A percentile compares a stretch with the other conserved stretches of the same genome.
These are phyloP conservation scores for Begonia masoniana DNA, from an alignment of 306 rosid genomes.

Conservation along the genomic window DNA sequence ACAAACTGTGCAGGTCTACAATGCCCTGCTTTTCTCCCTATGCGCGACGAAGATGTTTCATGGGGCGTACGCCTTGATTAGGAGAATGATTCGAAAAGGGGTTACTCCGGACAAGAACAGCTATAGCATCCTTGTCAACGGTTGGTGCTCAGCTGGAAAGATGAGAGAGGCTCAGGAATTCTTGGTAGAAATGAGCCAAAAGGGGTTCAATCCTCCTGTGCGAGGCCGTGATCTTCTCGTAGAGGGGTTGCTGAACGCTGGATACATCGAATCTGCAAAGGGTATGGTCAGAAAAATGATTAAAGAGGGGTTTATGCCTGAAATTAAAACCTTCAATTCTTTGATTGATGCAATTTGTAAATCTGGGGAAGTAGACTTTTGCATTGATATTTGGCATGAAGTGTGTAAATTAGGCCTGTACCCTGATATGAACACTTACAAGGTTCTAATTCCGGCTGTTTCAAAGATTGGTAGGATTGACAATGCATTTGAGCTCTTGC, in stretches of 20 bases:
- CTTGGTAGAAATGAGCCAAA: slow-evolving; percentile 62
- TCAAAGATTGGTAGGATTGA: slow-evolving; percentile 52
- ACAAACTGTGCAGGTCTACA: slow-evolving; percentile 39
- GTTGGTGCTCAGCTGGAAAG: slow-evolving; percentile 80
- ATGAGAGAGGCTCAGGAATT: slow-evolving; percentile 65
- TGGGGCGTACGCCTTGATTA: slow-evolving; percentile 63
- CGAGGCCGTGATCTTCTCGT: slow-evolving; percentile 86
- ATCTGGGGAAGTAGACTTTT: slow-evolving; percentile 53
- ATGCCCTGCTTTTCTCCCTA: slow-evolving; percentile 61
- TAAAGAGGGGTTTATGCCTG: slow-evolving; percentile 52
- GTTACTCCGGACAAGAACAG: slow-evolving; percentile 49
- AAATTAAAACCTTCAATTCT: slow-evolving; percentile 54
- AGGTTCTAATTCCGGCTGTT: slow-evolving; percentile 53
- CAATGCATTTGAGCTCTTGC: slow-evolving; percentile 57
- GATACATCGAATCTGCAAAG: slow-evolving; percentile 60
- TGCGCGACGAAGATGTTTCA: slow-evolving; percentile 65
- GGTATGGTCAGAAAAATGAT: slow-evolving; percentile 63
- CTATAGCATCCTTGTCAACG: slow-evolving; percentile 55
- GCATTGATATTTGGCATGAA: slow-evolving; percentile 39
- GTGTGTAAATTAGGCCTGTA: slow-evolving; percentile 46
- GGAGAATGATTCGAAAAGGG: slow-evolving; percentile 61
- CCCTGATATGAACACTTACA: slow-evolving; percentile 65
- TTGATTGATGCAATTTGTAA: slow-evolving; percentile 37
- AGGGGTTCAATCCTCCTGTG: slow-evolving; percentile 70
- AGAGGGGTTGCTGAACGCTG: slow-evolving; percentile 68